These are phyloP conservation scores for Aschersonia sp. DNA, from an alignment of 2,329 filamentous ascomycete species.

Conservation along the genomic window DNA sequence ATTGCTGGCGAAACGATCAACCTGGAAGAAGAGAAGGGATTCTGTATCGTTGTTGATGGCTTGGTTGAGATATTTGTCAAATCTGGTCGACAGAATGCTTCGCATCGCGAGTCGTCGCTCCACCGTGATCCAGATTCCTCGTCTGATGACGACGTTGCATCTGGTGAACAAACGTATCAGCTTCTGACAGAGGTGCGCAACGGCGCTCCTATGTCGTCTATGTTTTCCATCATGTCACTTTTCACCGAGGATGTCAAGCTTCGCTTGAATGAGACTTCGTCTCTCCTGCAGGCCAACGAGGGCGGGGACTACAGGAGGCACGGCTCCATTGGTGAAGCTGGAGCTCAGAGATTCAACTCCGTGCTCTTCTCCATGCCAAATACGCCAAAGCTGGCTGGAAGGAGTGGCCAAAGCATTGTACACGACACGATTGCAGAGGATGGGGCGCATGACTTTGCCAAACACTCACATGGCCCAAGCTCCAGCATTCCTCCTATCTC, in stretches of 20 bases:
- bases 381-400: slow-evolving; percentile 22
- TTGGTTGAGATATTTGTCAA: slow-evolving; percentile 97
- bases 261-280: slow-evolving; percentile 50
- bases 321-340: slow-evolving; percentile 9
- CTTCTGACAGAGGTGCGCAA: slow-evolving; percentile 95
- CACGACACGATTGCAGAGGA: slow-evolving; percentile 7
- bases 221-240: slow-evolving; percentile 92
- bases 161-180: slow-evolving; percentile 74
- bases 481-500: slow-evolving; percentile 61
- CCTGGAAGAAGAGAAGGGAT: slow-evolving; percentile 93
- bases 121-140: slow-evolving; percentile 24
- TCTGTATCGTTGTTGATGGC: slow-evolving; percentile 93
- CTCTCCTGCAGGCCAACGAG: slow-evolving; percentile 8
- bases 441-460: slow-evolving; percentile 2
- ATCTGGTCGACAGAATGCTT: slow-evolving; percentile 36
- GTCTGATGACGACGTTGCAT: slow-evolving; percentile 53
- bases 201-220: slow-evolving; percentile 91
- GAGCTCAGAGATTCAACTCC: slow-evolving; percentile 3
- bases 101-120: slow-evolving; percentile 12
- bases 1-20: slow-evolving; percentile 93
- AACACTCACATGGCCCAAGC: slow-evolving; percentile 3
- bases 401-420: slow-evolving; percentile 2
- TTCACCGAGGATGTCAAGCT: slow-evolving; percentile 93
- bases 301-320: slow-evolving; percentile 15
- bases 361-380: slow-evolving; percentile 18